A percentile compares a stretch with the other conserved stretches of the same genome.
phyloP scores from a whole-genome alignment of 2,329 filamentous ascomycete genomes.

The Thielaviopsis cerberus region DNA sequence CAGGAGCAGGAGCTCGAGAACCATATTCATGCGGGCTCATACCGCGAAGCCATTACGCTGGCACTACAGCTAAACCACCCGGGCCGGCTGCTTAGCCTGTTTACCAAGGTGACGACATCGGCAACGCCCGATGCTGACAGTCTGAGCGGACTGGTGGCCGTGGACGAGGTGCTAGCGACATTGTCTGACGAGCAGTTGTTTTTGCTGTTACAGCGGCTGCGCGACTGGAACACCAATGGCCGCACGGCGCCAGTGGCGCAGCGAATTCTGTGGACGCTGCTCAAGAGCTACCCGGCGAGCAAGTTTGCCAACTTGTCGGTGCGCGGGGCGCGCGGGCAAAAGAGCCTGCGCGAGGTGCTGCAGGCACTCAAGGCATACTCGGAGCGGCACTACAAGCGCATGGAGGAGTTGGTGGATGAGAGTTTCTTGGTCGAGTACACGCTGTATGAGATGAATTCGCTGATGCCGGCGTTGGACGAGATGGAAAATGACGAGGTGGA shows the following conservation, averaged over 20 bases:
- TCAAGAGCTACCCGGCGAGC: conserved; percentile 63
- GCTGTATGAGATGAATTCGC: conserved; percentile 74
- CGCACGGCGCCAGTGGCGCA: conserved; percentile 73
- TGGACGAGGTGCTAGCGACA: conserved; percentile 66
- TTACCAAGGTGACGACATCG: conserved; percentile 57
- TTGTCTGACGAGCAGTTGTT: conserved; percentile 77
- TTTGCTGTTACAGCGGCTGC: conserved; percentile 56
- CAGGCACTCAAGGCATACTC: conserved; percentile 81
- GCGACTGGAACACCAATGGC: conserved; percentile 97
- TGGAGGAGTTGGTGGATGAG: conserved; percentile 83
- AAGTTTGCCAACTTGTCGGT: conserved; percentile 54
- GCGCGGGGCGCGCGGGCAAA: conserved; percentile 36
- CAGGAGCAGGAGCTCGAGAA: conserved; percentile 91
- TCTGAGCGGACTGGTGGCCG: conserved; percentile 45
- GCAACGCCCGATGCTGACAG: conserved; percentile 41
- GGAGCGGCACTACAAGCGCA: conserved; percentile 74
- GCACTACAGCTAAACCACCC: conserved; percentile 90
- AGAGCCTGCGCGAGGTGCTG: conserved; percentile 63
- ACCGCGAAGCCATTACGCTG: conserved; percentile 79
- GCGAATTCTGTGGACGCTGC: conserved; percentile 59
- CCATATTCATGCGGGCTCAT: conserved; percentile 71
- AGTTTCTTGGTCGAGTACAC: conserved; percentile 91
- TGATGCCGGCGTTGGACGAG: conserved; percentile 27
- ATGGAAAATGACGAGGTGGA: conserved; percentile 18
- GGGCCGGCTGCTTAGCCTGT: conserved; percentile 64